Conservation (phyloP, 306 rosid genomes). For the Dryas alaskensis region DNA sequence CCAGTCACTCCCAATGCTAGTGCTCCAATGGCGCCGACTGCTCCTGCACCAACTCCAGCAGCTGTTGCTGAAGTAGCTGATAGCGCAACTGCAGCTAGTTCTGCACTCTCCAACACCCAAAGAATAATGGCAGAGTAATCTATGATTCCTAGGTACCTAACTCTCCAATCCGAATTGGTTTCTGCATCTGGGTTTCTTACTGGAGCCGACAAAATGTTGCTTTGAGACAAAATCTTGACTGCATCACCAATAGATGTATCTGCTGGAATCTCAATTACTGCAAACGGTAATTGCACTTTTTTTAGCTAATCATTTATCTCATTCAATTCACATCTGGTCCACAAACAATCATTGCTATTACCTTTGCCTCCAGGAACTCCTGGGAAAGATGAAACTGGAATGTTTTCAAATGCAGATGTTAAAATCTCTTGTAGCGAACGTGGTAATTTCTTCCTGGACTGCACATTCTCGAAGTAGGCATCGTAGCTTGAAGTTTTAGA, state of each 20-base stretch:
- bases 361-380: constrained; percentile 79
- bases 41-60: constrained; percentile 82
- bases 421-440: constrained; percentile 57
- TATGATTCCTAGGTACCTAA: constrained; percentile 73
- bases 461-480: constrained; percentile 59
- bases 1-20: constrained; percentile 76
- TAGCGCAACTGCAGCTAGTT: constrained; percentile 73
- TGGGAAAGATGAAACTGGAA: constrained; percentile 83
- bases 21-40: constrained; percentile 79
- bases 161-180: constrained; percentile 62
- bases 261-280: constrained; percentile 82
- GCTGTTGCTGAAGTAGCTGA: constrained; percentile 83
- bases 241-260: constrained; percentile 62
- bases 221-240: constrained; percentile 63
- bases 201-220: constrained; percentile 86
- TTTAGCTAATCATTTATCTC: constrained; percentile 6
- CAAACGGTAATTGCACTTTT: constrained; percentile 16
- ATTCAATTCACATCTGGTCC: not conserved
- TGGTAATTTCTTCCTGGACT: constrained; percentile 82
- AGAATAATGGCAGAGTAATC: constrained; percentile 76
- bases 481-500: constrained; percentile 50
- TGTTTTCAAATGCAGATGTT: constrained; percentile 70
- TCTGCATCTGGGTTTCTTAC: constrained; percentile 57
- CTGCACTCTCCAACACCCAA: constrained; percentile 96
- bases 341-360: constrained; percentile 15